phyloP scores from a whole-genome alignment of 257 asterid genomes.

The Anisodus acutangulus region DNA sequence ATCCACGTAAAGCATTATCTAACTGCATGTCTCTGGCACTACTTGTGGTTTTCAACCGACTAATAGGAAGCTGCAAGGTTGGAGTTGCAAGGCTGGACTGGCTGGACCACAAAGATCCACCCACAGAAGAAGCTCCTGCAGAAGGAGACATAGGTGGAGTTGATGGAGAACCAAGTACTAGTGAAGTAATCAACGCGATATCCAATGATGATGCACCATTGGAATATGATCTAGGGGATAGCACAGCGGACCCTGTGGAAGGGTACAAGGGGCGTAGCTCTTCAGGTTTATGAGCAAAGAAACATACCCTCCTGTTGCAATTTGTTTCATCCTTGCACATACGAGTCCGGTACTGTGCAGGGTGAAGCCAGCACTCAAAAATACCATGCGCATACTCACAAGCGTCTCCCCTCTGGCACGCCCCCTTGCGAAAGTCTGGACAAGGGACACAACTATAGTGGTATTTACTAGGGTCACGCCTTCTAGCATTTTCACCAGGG shows the following conservation, averaged over 20 bases:
- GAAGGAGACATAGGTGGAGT: conserved; percentile 48
- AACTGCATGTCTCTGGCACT: conserved; percentile 42
- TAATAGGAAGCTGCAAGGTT: conserved; percentile 43
- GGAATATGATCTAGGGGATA: conserved; percentile 49
- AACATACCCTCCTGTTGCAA: conserved; percentile 48
- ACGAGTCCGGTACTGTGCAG: conserved; percentile 54
- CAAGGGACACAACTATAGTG: conserved; percentile 56
- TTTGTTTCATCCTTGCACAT: conserved; percentile 51
- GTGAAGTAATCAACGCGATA: conserved; percentile 38
- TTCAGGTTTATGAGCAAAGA: conserved; percentile 49
- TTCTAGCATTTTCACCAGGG: conserved; percentile 54
- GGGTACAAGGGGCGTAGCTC: conserved; percentile 53
- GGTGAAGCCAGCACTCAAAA: conserved; percentile 58
- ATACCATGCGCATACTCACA: conserved; percentile 58
- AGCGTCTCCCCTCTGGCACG: conserved; percentile 46
- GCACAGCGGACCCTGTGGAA: conserved; percentile 52
- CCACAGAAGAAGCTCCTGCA: conserved; percentile 34
- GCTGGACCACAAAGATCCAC: conserved; percentile 42
- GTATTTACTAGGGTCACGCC: conserved; percentile 54
- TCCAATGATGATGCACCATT: conserved; percentile 31
- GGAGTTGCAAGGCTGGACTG: conserved; percentile 41
- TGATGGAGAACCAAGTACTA: conserved; percentile 40
- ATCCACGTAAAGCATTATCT: conserved; percentile 33
- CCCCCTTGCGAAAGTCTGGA: conserved; percentile 48
- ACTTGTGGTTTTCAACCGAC: conserved; percentile 41